phyloP scores from a whole-genome alignment of 176 grass and related monocot genomes.

The Coix lacrymajobi region DNA sequence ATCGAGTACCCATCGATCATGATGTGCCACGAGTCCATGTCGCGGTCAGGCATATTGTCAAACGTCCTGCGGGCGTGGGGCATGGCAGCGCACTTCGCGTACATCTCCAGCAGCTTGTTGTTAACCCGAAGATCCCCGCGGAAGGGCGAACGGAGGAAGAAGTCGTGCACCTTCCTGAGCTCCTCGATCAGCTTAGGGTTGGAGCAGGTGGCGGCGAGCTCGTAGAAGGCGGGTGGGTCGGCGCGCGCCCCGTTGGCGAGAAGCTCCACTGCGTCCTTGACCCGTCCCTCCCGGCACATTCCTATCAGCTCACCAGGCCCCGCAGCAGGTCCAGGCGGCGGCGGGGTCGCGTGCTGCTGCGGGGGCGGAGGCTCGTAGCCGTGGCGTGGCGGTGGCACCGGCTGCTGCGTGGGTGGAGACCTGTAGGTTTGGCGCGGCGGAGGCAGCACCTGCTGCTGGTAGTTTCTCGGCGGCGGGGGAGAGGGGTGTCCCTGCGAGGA shows the following conservation, averaged over 20 bases:
- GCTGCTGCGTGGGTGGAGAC: neutral
- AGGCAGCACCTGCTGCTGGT: neutral
- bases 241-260: neutral
- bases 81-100: neutral
- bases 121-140: neutral
- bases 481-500: neutral
- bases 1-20: neutral
- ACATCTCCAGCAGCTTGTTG: neutral
- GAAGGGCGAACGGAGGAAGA: conserved; percentile 5
- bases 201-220: neutral
- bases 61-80: neutral
- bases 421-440: neutral
- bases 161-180: neutral
- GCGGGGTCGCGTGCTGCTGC: neutral
- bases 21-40: neutral
- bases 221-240: neutral
- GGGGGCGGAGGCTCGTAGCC: neutral
- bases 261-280: neutral
- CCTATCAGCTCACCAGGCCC: neutral
- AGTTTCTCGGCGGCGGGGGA: neutral
- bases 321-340: neutral
- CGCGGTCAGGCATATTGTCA: neutral
- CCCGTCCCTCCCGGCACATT: neutral
- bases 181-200: neutral
- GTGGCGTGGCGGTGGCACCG: neutral